Conservation (phyloP, 1,139 yeast genomes). For the Sugiyamaella pinicola region DNA sequence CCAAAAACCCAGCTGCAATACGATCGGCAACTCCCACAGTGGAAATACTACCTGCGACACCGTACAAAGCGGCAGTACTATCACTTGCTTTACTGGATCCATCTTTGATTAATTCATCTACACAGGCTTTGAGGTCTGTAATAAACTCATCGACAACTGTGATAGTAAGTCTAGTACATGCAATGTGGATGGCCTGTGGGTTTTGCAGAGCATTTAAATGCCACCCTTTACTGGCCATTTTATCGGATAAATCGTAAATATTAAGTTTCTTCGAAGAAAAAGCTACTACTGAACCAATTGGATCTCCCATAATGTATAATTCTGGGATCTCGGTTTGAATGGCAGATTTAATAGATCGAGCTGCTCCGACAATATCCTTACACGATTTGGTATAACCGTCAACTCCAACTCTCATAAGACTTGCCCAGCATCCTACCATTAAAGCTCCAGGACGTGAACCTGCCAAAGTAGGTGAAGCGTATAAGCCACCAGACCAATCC, state of each 20-base stretch:
- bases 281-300: slow-evolving; percentile 77
- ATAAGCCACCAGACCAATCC: slow-evolving; percentile 93
- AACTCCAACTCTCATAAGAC: slow-evolving; percentile 75
- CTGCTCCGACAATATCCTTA: slow-evolving; percentile 63
- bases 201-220: slow-evolving; percentile 82
- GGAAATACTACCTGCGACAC: slow-evolving; percentile 88
- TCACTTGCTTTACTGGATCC: slow-evolving; percentile 40
- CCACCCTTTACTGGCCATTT: slow-evolving; percentile 74
- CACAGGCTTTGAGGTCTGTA: slow-evolving; percentile 53
- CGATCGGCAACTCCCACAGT: slow-evolving; percentile 85
- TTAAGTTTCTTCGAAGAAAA: slow-evolving; percentile 63
- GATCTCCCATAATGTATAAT: slow-evolving; percentile 78
- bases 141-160: slow-evolving; percentile 65
- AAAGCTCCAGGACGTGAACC: slow-evolving; percentile 98
- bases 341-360: slow-evolving; percentile 57
- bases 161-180: slow-evolving; percentile 73
- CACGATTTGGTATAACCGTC: slow-evolving; percentile 75
- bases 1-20: slow-evolving; percentile 76
- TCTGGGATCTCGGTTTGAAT: slow-evolving; percentile 53
- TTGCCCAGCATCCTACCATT: slow-evolving; percentile 98
- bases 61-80: slow-evolving; percentile 83
- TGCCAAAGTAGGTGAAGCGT: slow-evolving; percentile 95
- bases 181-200: slow-evolving; percentile 90
- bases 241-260: slow-evolving; percentile 77
- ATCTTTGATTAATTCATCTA: slow-evolving; percentile 47